Evolutionary conservation across 1,284 basidiomycete genomes (phyloP).

Genomic region (Anthracocystis panici-leucophaei): DNA sequence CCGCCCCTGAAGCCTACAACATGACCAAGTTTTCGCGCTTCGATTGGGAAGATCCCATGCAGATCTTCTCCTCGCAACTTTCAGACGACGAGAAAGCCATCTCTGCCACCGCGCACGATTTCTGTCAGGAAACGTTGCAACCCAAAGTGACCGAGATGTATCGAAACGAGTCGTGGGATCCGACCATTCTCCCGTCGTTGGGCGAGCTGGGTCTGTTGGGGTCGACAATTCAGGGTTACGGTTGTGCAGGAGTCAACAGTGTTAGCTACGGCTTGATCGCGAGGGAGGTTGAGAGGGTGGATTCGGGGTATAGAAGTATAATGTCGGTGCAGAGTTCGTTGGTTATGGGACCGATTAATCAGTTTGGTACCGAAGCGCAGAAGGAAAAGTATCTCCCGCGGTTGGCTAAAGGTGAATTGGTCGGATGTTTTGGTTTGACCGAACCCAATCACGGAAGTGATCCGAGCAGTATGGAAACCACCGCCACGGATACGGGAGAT

Average conservation of each 20-base stretch:
- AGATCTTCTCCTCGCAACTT: slow-evolving; percentile 70
- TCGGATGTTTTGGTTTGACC: slow-evolving; percentile 94
- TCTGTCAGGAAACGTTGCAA: slow-evolving; percentile 85
- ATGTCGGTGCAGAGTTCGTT: slow-evolving; percentile 95
- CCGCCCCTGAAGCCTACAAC: slow-evolving; percentile 42
- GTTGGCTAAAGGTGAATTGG: slow-evolving; percentile 85
- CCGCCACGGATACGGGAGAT: slow-evolving; percentile 80
- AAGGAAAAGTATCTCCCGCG: slow-evolving; percentile 90
- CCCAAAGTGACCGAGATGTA: slow-evolving; percentile 88
- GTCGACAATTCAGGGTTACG: slow-evolving; percentile 91
- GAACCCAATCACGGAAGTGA: slow-evolving; percentile 98
- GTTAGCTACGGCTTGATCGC: slow-evolving; percentile 94
- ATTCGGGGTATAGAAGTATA: slow-evolving; percentile 95
- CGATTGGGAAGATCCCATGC: slow-evolving; percentile 76
- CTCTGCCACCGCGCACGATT: slow-evolving; percentile 84
- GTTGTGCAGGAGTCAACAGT: slow-evolving; percentile 90
- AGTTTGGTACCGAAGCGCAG: slow-evolving; percentile 89
- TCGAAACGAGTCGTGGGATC: slow-evolving; percentile 86
- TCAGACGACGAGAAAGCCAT: slow-evolving; percentile 92
- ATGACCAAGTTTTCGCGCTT: slow-evolving; percentile 74
- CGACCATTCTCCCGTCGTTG: slow-evolving; percentile 85
- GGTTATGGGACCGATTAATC: slow-evolving; percentile 96
- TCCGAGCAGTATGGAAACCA: slow-evolving; percentile 92
- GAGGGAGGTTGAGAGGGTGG: slow-evolving; percentile 91
- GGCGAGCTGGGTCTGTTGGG: slow-evolving; percentile 91